phyloP scores from a whole-genome alignment of 2,329 filamentous ascomycete genomes.

The Ambrosiella xylebori region DNA sequence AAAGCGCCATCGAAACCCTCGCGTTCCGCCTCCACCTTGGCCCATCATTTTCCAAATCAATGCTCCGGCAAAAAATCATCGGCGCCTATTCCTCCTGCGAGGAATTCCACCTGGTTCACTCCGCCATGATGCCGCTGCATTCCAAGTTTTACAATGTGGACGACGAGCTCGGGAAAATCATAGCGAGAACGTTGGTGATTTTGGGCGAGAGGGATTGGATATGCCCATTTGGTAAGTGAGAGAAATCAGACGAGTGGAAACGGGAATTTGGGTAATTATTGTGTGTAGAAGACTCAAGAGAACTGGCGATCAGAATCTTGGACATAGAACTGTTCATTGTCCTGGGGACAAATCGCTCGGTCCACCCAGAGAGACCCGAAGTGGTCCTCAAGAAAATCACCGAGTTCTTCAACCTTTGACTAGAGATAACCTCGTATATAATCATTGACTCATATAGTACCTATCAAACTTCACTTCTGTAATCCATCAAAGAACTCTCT shows the following conservation, averaged over 20 bases:
- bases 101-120: conserved; percentile 23
- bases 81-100: conserved; percentile 21
- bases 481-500: conserved; percentile 5
- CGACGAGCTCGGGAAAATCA: conserved; percentile 18
- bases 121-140: conserved; percentile 23
- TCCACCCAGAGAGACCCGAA: conserved; percentile 21
- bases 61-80: conserved; percentile 24
- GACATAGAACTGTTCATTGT: conserved; percentile 18
- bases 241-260: too few relatives aligned
- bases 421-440: too few relatives aligned
- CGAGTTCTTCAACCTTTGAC: conserved; percentile 4
- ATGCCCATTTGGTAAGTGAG: conserved; percentile 20
- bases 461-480: background rate
- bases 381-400: conserved; percentile 18
- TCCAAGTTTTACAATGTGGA: conserved; percentile 21
- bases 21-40: conserved; percentile 19
- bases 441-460: too few relatives aligned
- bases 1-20: conserved; percentile 20
- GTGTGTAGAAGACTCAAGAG: background rate
- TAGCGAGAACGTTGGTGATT: conserved; percentile 21
- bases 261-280: background rate
- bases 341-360: conserved; percentile 21
- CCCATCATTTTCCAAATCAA: conserved; percentile 22
- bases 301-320: conserved; percentile 15
- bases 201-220: conserved; percentile 25